These are phyloP conservation scores for Rubroboletus pulcherrimus DNA, from an alignment of 768 basidiomycete genomes.

Conservation along the genomic window DNA sequence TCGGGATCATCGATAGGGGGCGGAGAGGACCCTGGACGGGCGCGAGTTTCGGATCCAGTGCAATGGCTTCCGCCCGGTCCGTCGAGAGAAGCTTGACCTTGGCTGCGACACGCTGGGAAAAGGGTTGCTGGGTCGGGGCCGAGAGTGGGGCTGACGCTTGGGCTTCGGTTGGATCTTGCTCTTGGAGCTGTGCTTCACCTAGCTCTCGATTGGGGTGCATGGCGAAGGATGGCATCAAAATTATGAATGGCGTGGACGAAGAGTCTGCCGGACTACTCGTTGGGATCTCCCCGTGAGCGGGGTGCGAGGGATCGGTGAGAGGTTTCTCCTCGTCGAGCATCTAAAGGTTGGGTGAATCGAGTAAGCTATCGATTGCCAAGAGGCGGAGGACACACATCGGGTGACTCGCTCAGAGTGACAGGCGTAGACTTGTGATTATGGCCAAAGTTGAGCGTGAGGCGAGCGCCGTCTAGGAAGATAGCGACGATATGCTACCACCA, in stretches of 20 bases:
- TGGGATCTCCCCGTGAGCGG: conserved; percentile 2
- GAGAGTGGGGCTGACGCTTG: neutral
- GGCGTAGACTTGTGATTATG: neutral
- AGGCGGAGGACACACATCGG: conserved; percentile 11
- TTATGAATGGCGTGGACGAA: conserved; percentile 13
- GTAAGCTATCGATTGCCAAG: neutral
- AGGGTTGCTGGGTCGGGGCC: neutral
- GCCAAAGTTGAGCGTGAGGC: conserved; percentile 23
- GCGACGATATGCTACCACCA: neutral
- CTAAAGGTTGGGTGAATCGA: conserved; percentile 1
- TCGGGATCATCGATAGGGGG: conserved; percentile 24
- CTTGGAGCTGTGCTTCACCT: neutral
- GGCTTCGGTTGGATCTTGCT: neutral
- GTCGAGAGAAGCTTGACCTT: conserved; percentile 20
- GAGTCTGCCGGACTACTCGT: conserved; percentile 9
- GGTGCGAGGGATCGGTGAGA: conserved; percentile 4
- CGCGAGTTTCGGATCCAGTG: conserved; percentile 30
- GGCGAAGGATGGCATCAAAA: conserved; percentile 14
- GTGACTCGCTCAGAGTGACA: neutral
- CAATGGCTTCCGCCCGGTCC: conserved; percentile 26
- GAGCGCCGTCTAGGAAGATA: conserved; percentile 18
- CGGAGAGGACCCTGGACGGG: conserved; percentile 32
- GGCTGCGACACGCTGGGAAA: conserved; percentile 11
- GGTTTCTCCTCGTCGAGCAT: conserved; percentile 18
- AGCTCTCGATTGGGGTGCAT: conserved; percentile 1